A percentile compares a stretch with the other conserved stretches of the same genome.
phyloP scores from a whole-genome alignment of 805 yeast genomes.

The Yarrowia sp. region DNA sequence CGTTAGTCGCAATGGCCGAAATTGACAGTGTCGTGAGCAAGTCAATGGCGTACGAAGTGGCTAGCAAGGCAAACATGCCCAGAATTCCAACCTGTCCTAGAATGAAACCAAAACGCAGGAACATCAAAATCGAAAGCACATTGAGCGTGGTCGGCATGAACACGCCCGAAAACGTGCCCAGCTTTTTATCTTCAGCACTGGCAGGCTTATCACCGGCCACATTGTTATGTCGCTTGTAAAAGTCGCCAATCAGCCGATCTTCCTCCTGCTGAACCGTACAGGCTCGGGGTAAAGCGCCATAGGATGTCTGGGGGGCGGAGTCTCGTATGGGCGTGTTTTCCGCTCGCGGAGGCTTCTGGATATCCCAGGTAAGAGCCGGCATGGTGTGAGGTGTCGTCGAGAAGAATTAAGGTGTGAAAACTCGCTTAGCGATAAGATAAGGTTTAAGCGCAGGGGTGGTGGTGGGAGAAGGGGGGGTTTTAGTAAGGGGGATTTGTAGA shows the following conservation, averaged over 20 bases:
- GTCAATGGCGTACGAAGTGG: slow-evolving; percentile 76
- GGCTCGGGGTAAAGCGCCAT: not conserved
- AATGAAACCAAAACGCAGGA: slow-evolving; percentile 90
- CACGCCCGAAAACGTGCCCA: slow-evolving; percentile 84
- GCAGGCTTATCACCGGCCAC: slow-evolving; percentile 3
- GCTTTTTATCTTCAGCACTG: slow-evolving; percentile 43
- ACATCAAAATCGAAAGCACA: slow-evolving; percentile 91
- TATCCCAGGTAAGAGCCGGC: slow-evolving; percentile 3
- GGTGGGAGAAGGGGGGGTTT: too few relatives aligned
- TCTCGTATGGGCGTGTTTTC: not conserved
- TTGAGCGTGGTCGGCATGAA: slow-evolving; percentile 91
- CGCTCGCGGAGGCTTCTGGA: slow-evolving; percentile 1
- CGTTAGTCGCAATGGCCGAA: slow-evolving; percentile 95
- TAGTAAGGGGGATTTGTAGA: too few relatives aligned
- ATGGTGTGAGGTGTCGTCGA: not conserved
- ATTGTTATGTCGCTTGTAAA: slow-evolving; percentile 19
- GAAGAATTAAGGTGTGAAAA: not conserved
- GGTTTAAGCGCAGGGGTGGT: not conserved
- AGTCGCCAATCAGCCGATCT: slow-evolving; percentile 18
- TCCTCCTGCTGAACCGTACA: slow-evolving; percentile 12
- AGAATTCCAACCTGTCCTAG: slow-evolving; percentile 90
- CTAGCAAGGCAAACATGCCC: slow-evolving; percentile 66
- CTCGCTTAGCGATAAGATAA: slow-evolving; percentile 11
- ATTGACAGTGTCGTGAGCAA: slow-evolving; percentile 83
- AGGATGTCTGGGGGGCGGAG: not conserved